Base-by-base conservation (phyloP, 768 basidiomycete species). In the Leccinum ochraceum region DNA sequence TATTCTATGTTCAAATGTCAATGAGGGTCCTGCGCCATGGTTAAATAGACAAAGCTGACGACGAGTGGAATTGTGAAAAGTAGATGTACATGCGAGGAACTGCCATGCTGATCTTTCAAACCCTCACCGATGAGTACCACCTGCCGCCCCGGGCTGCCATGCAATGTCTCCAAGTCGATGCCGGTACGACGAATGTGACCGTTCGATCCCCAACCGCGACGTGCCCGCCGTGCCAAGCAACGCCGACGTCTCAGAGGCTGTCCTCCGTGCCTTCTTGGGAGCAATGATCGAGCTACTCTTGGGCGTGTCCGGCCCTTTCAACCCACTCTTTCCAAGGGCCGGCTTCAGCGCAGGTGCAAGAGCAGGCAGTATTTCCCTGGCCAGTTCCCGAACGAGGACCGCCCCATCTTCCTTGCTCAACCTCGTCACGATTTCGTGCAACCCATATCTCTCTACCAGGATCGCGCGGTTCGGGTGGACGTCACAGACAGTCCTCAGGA, bases 321-420 rank as follows among this genome's bases (percentile, higher is more conserved):
- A 37, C 39, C 63, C 63, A n/a, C 61, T 61, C 54, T 74, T 78
- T 22, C 72, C 65, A 4, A 67, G 66, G 0, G 75, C 77, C 11
- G 89, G 89, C 69, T 80, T 85, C 66, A 92, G 74, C 6, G 82
- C 91, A 3, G 92, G 90, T 39, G 83, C 83, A 48, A 94, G 80
- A 0, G 86, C 82, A 0, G 92, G 92, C 24, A 92, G 78, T 60
- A 94, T 92, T 74, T 94, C 92, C 66, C 89, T 82, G 20, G 94
- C 94, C 50, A 97, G 75, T 72, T 98, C 92, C 59, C 92, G 81
- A 17, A 97, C 94, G 30, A 99, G 82, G 17, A 98, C 89, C 0
- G 96, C 95, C 13, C 86, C 90, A 71, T 99, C 97, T 54, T 88
- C 86, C 63, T 86, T 83, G 69, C 91, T 92, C 53, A 98, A 77